Conservation (phyloP, 73 alveolate species). For the Uronychia setigera region DNA sequence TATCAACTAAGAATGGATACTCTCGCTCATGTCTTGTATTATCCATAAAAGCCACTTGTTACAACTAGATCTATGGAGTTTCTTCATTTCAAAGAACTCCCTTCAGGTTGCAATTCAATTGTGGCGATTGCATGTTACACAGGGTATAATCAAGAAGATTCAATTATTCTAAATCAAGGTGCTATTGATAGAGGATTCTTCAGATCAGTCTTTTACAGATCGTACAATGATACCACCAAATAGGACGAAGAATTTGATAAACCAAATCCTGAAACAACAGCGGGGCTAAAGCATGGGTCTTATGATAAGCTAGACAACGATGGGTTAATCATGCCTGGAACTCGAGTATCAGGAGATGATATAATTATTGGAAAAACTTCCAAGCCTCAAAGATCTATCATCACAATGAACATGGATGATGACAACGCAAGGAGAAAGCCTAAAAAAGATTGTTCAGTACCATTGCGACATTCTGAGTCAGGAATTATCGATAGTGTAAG, state of each 20-base stretch:
- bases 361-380: slow-evolving; percentile 98
- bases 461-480: slow-evolving; percentile 90
- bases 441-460: slow-evolving; percentile 85
- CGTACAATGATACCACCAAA: slow-evolving; percentile 91
- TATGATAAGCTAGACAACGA: slow-evolving; percentile 96
- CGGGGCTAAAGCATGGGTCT: slow-evolving; percentile 90
- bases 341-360: slow-evolving; percentile 98
- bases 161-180: slow-evolving; percentile 95
- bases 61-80: slow-evolving; percentile 89
- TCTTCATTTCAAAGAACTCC: slow-evolving; percentile 93
- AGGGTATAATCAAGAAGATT: slow-evolving; percentile 99
- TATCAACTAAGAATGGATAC: slow-evolving; percentile 99
- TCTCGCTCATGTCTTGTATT: slow-evolving; percentile 97
- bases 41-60: slow-evolving; percentile 94
- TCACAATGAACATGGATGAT: slow-evolving; percentile 48
- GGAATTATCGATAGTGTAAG: slow-evolving; percentile 93
- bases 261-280: slow-evolving; percentile 73
- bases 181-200: slow-evolving; percentile 98
- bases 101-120: slow-evolving; percentile 96
- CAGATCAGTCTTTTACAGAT: slow-evolving; percentile 97
- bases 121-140: slow-evolving; percentile 99
- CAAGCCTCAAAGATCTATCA: slow-evolving; percentile 47
- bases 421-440: slow-evolving; percentile 25
- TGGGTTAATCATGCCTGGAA: slow-evolving; percentile 98
- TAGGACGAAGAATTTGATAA: slow-evolving; percentile 81